phyloP scores from a whole-genome alignment of 768 basidiomycete species.

The Solioccasus polychromus region DNA sequence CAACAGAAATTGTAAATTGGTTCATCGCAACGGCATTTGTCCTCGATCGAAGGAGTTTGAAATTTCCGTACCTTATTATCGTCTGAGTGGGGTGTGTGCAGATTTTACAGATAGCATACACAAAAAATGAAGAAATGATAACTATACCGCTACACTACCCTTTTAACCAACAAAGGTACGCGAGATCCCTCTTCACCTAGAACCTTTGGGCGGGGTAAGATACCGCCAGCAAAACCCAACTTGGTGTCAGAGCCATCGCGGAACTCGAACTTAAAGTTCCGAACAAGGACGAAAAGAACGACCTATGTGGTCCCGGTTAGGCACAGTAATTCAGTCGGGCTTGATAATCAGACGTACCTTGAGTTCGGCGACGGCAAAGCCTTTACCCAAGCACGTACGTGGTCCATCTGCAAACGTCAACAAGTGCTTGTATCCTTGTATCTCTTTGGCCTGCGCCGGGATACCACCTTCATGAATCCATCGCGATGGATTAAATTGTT shows the following conservation, averaged over 20 bases:
- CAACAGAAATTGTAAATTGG: too few species aligned
- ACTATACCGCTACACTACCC: too few species aligned
- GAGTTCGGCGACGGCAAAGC: conserved; percentile 27
- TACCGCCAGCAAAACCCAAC: too few species aligned
- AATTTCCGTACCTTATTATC: too few species aligned
- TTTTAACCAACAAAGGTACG: too few species aligned
- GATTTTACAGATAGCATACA: too few species aligned
- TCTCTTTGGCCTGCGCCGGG: conserved; percentile 31
- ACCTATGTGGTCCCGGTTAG: not conserved
- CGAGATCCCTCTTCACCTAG: too few species aligned
- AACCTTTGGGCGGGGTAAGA: too few species aligned
- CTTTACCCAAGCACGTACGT: conserved; percentile 26
- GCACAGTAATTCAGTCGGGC: too few species aligned
- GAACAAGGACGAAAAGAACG: conserved; percentile 29
- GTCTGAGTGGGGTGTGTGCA: not conserved
- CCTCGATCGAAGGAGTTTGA: too few species aligned
- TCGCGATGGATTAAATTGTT: conserved; percentile 58
- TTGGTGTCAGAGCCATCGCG: conserved; percentile 38
- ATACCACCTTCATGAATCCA: conserved; percentile 46
- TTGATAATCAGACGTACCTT: conserved; percentile 16
- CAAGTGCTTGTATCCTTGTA: conserved; percentile 27
- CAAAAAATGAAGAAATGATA: too few species aligned
- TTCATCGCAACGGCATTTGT: too few species aligned
- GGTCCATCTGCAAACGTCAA: conserved; percentile 31
- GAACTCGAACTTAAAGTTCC: conserved; percentile 33